A percentile compares a stretch with the other conserved stretches of the same genome.
Conservation (phyloP, 2,329 filamentous ascomycete species). For the Ophiostoma fasciatum region DNA sequence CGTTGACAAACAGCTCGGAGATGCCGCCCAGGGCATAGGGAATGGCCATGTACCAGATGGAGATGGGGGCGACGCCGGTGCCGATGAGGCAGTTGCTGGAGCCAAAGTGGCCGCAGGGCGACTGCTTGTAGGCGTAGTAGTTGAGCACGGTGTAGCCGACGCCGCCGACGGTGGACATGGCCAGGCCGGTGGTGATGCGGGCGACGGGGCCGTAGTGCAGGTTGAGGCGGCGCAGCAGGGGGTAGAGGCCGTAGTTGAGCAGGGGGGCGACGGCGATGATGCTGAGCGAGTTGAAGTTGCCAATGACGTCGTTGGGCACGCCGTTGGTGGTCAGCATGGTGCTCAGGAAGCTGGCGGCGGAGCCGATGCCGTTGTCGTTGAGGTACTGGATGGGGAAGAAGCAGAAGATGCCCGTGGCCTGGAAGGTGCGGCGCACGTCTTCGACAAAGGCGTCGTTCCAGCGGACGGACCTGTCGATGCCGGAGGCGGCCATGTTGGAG, state of each 20-base stretch:
- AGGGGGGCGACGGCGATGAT: conserved; percentile 63
- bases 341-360: conserved; percentile 30
- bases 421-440: conserved; percentile 49
- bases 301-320: conserved; percentile 62
- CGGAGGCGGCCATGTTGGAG: conserved; percentile 31
- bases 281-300: conserved; percentile 59
- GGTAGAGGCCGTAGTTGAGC: conserved; percentile 54
- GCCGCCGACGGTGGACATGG: conserved; percentile 31
- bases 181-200: conserved; percentile 47
- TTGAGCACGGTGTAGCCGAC: conserved; percentile 26
- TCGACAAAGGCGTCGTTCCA: conserved; percentile 36
- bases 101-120: conserved; percentile 26
- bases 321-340: conserved; percentile 40
- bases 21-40: conserved; percentile 36
- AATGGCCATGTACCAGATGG: conserved; percentile 42
- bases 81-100: conserved; percentile 21
- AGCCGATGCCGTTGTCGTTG: conserved; percentile 35
- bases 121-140: conserved; percentile 26
- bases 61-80: conserved; percentile 26
- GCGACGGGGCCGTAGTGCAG: conserved; percentile 62
- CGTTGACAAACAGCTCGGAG: conserved; percentile 35
- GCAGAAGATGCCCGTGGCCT: conserved; percentile 54
- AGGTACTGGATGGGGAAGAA: conserved; percentile 31
- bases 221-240: conserved; percentile 44
- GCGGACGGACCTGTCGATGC: conserved; percentile 21